Evolutionary conservation across 108 stramenopile species (phyloP), one percentile per base, ranked within the genome.

Genomic region (Hondaea fermentalgiana): DNA sequence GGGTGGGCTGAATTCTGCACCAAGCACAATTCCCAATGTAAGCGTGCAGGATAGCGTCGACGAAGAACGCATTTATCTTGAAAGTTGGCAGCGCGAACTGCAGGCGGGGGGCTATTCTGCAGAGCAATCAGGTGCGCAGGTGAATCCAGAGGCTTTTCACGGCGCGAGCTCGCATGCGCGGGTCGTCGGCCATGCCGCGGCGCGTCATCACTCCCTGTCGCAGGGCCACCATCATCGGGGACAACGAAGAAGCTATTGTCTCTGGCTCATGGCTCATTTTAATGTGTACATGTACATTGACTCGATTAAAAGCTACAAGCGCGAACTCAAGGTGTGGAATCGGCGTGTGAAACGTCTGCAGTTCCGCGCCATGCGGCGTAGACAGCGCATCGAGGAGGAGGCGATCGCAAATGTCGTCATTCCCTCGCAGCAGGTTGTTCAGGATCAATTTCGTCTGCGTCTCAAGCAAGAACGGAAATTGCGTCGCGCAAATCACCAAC

Each of bases 281-380:
- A 83, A 83, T 23, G 19, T 83, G 44, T 35, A 6, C 76, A 83
- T 83, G 76, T 83, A 53, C 51, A 53, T 83, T 83, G 76, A 83
- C 51, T 47, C 76, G 23, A 83, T 83, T 45, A 53, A 53, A 23
- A 25, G 23, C 49, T 83, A 83, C 76, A 53, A 83, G 51, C 45
- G 51, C 25, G 76, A 83, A 23, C 17, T 83, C n/a, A 83, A 53
- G 49, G 51, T 83, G 19, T 83, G 76, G 76, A 83, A 83, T 23
- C 76, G 76, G 12, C 76, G 76, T 35, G 76, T 83, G 23, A 83
- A 83, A 3, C 76, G 76, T 12, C 28, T 83, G 10, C 76, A 83
- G 76, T 2, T 45, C 44, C 45, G 51, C 19, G 76, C 76, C 19
- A 28, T 6, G 76, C 45, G 76, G 3, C 45, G 51, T 8, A 10